phyloP scores from a whole-genome alignment of 78 protist species.

The Cavenderia fasciculata region DNA sequence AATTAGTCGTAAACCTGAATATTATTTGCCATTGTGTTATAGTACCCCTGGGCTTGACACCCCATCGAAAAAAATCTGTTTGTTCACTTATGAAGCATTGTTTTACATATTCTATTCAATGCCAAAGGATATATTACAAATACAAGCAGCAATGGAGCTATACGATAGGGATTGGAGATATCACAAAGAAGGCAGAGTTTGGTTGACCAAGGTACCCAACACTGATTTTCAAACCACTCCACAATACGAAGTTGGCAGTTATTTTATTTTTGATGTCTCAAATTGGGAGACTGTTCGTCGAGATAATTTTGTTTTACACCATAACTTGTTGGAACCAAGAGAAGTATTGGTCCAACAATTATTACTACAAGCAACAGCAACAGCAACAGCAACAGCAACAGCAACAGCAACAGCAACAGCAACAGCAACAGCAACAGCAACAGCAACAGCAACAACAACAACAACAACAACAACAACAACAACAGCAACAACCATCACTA shows the following conservation, averaged over 20 bases:
- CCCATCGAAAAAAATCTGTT: conserved; percentile 80
- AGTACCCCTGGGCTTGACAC: conserved; percentile 79
- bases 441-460: too few relatives aligned
- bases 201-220: conserved; percentile 84
- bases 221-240: conserved; percentile 50
- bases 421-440: too few relatives aligned
- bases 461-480: too few relatives aligned
- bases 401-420: not conserved
- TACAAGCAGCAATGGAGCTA: conserved; percentile 92
- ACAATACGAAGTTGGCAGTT: conserved; percentile 81
- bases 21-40: conserved; percentile 90
- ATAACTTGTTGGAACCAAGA: conserved; percentile 77
- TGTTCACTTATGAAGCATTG: conserved; percentile 92
- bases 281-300: conserved; percentile 76
- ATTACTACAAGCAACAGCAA: not conserved
- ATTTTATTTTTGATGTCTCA: conserved; percentile 71
- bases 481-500: too few relatives aligned
- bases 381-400: not conserved
- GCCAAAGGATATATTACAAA: conserved; percentile 94
- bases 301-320: conserved; percentile 82
- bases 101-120: conserved; percentile 97
- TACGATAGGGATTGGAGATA: conserved; percentile 92
- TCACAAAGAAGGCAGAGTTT: conserved; percentile 91
- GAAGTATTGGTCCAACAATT: conserved; percentile 9
- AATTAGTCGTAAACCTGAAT: conserved; percentile 84